A percentile compares a stretch with the other conserved stretches of the same genome.
phyloP scores from a whole-genome alignment of 2,329 filamentous ascomycete genomes.

The Hymenoscyphus repandus region DNA sequence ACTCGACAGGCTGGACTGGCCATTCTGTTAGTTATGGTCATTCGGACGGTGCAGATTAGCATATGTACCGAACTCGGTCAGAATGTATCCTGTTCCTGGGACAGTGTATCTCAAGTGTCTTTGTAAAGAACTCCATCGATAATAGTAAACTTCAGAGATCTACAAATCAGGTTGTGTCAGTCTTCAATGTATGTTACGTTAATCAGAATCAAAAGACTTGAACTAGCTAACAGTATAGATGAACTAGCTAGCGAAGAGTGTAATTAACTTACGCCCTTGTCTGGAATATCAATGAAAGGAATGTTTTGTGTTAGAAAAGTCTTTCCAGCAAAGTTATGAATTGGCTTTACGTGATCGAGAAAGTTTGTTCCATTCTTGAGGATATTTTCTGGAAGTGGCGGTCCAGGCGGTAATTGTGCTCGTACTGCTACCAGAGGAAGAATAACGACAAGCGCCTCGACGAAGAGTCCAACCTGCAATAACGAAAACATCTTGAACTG shows the following conservation, averaged over 20 bases:
- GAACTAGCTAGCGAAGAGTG: no score
- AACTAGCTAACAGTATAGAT: no score
- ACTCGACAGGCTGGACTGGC: conserved; percentile 34
- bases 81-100: conserved; percentile 37
- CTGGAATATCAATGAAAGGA: conserved; percentile 39
- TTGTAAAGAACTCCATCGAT: conserved; percentile 38
- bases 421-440: not conserved
- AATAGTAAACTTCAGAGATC: conserved; percentile 42
- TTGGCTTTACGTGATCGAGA: conserved; percentile 21
- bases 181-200: no score
- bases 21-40: no score
- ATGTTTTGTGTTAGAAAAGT: conserved; percentile 36
- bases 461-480: not conserved
- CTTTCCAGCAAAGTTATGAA: conserved; percentile 18
- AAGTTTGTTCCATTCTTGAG: conserved; percentile 11
- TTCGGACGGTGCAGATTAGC: no score
- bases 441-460: not conserved
- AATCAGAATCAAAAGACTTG: no score
- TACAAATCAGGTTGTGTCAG: no score
- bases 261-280: conserved; percentile 21
- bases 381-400: conserved; percentile 7
- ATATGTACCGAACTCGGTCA: conserved; percentile 34
- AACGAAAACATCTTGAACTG: not conserved
- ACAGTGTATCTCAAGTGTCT: conserved; percentile 38
- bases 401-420: not conserved